Percentiles rank a stretch among this genome's conserved stretches.
Conservation (phyloP, 208 protist genomes). For the Angomonas deanei region DNA sequence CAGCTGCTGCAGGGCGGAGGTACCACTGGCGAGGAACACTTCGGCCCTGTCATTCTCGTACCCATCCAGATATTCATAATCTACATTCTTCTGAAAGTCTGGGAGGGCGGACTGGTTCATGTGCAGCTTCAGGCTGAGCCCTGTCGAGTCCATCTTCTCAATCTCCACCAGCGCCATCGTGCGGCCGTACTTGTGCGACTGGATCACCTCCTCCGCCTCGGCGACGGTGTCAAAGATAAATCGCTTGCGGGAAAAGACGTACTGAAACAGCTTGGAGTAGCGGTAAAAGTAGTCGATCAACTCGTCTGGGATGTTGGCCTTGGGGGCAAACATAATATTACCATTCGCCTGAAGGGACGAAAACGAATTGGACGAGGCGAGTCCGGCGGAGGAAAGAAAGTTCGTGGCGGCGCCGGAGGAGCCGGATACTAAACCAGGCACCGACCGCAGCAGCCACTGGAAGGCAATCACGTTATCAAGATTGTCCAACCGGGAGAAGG, state of each 20-base stretch:
- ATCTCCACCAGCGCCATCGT: constrained; percentile 37
- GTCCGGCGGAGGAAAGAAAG: neutral
- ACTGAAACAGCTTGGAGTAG: constrained; percentile 25
- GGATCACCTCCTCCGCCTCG: constrained; percentile 15
- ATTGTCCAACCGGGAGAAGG: constrained; percentile 6
- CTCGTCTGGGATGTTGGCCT: constrained; percentile 11
- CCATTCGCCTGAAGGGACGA: constrained; percentile 15
- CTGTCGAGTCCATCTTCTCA: constrained; percentile 2
- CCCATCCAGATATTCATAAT: constrained; percentile 1
- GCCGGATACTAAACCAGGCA: neutral
- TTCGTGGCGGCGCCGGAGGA: neutral
- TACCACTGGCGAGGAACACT: constrained; percentile 19
- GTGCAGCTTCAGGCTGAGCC: constrained; percentile 21
- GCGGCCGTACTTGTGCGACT: constrained; percentile 2
- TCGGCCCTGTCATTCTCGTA: constrained; percentile 2
- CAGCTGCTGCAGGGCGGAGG: neutral
- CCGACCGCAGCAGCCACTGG: constrained; percentile 19
- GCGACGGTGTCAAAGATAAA: constrained; percentile 21
- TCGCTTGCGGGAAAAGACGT: constrained; percentile 18
- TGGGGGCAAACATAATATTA: constrained; percentile 37
- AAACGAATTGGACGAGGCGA: constrained; percentile 8
- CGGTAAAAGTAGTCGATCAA: constrained; percentile 21
- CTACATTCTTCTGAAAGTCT: neutral
- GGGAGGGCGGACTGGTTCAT: constrained; percentile 23
- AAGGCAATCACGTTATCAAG: constrained; percentile 21